Evolutionary conservation across 345 rosid species (phyloP).

Genomic region (Aethionema arabicum): DNA sequence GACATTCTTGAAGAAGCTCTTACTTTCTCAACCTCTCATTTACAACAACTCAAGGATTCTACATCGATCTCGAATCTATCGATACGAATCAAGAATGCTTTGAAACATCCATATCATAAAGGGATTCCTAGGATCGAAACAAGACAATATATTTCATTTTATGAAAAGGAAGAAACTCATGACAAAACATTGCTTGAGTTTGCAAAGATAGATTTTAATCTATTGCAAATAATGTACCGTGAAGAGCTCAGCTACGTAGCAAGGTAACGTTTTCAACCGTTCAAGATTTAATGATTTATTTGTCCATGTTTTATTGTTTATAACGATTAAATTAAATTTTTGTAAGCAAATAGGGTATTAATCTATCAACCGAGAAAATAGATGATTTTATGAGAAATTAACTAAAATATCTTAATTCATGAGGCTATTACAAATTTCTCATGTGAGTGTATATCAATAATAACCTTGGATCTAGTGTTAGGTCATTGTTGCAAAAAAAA

Average conservation of each 20-base stretch:
- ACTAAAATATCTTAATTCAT: too few species aligned
- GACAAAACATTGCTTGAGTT: conserved; percentile 22
- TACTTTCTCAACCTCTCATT: conserved; percentile 14
- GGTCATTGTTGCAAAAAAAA: too few species aligned
- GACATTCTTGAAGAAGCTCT: conserved; percentile 24
- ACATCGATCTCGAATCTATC: conserved; percentile 7
- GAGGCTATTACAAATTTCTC: too few species aligned
- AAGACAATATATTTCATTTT: conserved; percentile 23
- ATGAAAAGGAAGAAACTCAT: conserved; percentile 7
- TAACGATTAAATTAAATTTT: too few species aligned
- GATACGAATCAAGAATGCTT: conserved; percentile 17
- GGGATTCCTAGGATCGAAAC: conserved; percentile 25
- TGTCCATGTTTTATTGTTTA: too few species aligned
- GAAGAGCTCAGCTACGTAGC: conserved; percentile 13
- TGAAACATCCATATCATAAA: conserved; percentile 24
- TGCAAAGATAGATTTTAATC: conserved; percentile 27
- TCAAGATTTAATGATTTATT: too few species aligned
- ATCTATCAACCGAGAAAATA: too few species aligned
- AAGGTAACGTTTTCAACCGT: conserved; percentile 10
- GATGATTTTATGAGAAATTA: too few species aligned
- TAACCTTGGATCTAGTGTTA: too few species aligned
- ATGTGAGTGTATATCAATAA: too few species aligned
- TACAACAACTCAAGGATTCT: not conserved
- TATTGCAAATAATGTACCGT: not conserved
- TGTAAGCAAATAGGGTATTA: too few species aligned